Evolutionary conservation across 305 asterid species (phyloP).

Genomic region (Lippia alba): DNA sequence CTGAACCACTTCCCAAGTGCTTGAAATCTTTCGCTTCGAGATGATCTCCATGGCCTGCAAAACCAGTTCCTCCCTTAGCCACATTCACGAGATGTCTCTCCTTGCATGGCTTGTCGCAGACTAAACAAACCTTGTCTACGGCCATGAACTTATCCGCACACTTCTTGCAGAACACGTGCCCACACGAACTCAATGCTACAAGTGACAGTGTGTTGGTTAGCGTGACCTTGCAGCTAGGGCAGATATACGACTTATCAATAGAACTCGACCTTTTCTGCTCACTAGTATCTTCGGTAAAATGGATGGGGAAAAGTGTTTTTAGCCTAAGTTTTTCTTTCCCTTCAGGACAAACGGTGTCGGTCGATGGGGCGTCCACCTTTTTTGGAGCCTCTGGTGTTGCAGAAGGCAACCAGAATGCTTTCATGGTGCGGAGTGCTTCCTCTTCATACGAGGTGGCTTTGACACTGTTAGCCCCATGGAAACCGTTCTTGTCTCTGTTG

Average conservation of each 20-base stretch:
- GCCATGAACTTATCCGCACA: slow-evolving; percentile 81
- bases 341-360: slow-evolving; percentile 80
- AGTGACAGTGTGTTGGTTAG: slow-evolving; percentile 76
- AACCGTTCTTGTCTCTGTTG: slow-evolving; percentile 77
- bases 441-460: slow-evolving; percentile 88
- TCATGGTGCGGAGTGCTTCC: slow-evolving; percentile 95
- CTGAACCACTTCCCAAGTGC: slow-evolving; percentile 79
- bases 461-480: slow-evolving; percentile 96
- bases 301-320: slow-evolving; percentile 70
- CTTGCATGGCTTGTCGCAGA: slow-evolving; percentile 82
- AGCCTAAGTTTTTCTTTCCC: slow-evolving; percentile 86
- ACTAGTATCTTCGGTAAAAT: slow-evolving; percentile 64
- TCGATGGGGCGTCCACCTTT: slow-evolving; percentile 74
- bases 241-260: slow-evolving; percentile 68
- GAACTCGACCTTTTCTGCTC: slow-evolving; percentile 57
- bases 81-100: slow-evolving; percentile 67
- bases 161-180: slow-evolving; percentile 94
- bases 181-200: slow-evolving; percentile 80
- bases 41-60: slow-evolving; percentile 86
- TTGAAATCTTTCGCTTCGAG: slow-evolving; percentile 82
- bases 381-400: slow-evolving; percentile 93
- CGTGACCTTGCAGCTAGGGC: slow-evolving; percentile 95
- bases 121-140: slow-evolving; percentile 84
- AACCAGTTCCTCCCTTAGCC: slow-evolving; percentile 95
- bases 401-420: slow-evolving; percentile 96